phyloP scores from a whole-genome alignment of 345 rosid species.

The Litchi chinensis region DNA sequence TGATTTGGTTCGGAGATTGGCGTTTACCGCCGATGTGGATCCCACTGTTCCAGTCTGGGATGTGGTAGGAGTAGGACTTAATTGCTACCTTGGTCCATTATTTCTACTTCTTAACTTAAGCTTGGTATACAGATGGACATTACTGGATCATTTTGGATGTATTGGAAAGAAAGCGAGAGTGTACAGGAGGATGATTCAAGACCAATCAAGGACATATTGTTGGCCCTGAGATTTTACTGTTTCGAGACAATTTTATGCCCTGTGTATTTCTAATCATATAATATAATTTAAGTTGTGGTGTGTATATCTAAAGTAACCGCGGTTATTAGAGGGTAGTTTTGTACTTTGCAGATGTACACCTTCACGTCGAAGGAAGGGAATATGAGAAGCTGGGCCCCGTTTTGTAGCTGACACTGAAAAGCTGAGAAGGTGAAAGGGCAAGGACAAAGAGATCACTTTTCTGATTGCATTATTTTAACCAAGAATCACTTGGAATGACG shows the following conservation, averaged over 20 bases:
- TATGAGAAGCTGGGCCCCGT: neutral
- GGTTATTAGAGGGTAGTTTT: too few relatives aligned
- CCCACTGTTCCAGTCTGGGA: constrained; percentile 17
- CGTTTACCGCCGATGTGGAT: neutral
- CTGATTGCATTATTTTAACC: neutral
- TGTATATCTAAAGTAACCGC: too few relatives aligned
- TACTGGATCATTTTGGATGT: neutral
- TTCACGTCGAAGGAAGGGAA: neutral
- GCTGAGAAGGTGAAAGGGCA: neutral
- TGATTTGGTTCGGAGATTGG: constrained; percentile 26
- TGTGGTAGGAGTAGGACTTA: neutral
- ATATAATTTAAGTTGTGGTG: too few relatives aligned
- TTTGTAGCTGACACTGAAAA: neutral
- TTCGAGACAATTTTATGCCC: neutral
- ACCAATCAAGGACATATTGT: neutral
- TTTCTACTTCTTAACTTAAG: neutral
- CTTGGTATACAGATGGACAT: neutral
- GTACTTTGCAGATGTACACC: too few relatives aligned
- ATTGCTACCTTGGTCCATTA: neutral
- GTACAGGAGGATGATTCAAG: neutral
- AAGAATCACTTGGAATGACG: neutral
- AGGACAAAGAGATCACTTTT: constrained; percentile 32
- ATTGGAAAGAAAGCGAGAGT: neutral
- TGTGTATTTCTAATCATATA: too few relatives aligned
- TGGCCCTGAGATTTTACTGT: too few relatives aligned